Conservation (phyloP, 768 basidiomycete genomes). For the Cyclocybe aegerita region DNA sequence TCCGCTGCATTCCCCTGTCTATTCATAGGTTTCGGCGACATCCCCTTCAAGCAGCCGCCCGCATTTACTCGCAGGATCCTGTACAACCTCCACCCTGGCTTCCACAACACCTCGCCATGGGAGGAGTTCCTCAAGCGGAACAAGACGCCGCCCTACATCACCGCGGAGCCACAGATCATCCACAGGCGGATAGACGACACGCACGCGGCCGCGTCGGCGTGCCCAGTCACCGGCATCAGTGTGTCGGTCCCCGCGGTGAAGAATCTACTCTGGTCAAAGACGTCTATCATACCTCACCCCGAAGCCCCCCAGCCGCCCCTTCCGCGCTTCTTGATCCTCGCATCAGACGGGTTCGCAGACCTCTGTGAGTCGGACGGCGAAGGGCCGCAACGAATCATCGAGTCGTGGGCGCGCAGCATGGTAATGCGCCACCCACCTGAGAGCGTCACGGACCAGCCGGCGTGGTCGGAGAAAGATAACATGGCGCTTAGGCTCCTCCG, state of each 20-base stretch:
- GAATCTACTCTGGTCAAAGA: slow-evolving; percentile 11
- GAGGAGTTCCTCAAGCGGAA: slow-evolving; percentile 67
- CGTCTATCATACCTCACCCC: slow-evolving; percentile 6
- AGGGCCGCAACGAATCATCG: slow-evolving; percentile 44
- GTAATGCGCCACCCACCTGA: slow-evolving; percentile 25
- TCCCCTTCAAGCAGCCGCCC: slow-evolving; percentile 74
- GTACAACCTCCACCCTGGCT: slow-evolving; percentile 64
- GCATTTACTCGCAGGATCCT: slow-evolving; percentile 64
- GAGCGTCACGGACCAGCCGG: slow-evolving; percentile 20
- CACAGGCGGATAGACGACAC: slow-evolving; percentile 45
- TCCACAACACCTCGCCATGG: slow-evolving; percentile 60
- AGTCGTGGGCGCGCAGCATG: slow-evolving; percentile 52
- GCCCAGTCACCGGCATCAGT: background rate
- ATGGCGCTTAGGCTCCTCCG: slow-evolving; percentile 60
- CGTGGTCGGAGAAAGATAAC: slow-evolving; percentile 33
- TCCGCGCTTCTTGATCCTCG: slow-evolving; percentile 57
- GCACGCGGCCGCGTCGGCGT: background rate
- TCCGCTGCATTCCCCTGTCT: background rate
- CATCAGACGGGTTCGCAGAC: slow-evolving; percentile 69
- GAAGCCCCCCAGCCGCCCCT: slow-evolving; percentile 9
- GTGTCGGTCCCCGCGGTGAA: background rate
- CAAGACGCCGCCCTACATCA: slow-evolving; percentile 65
- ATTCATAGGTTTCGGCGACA: slow-evolving; percentile 60
- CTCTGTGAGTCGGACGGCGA: slow-evolving; percentile 43
- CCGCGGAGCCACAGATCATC: slow-evolving; percentile 60